Evolutionary conservation across 768 basidiomycete species (phyloP), one percentile per base, ranked within the genome.

Genomic region (Amanita pseudoporphyria): DNA sequence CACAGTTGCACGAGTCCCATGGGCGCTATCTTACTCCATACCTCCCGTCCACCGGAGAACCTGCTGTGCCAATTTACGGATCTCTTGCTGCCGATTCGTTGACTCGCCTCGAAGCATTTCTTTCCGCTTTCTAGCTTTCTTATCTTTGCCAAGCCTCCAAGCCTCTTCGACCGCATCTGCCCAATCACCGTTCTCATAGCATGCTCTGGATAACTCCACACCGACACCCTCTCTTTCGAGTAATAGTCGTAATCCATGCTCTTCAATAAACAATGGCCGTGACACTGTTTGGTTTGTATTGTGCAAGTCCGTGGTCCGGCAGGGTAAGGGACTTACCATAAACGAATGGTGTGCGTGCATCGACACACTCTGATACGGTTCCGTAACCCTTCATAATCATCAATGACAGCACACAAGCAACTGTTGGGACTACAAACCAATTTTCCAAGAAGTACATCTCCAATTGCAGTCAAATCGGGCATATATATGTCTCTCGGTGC

Each of bases 401-500:
- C 19, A 52, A 43, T 28, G 38, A 42, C 19, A 16, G 3, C 6
- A 40, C 21, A 46, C 43, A 35, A 30, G 39, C 36, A 30, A 39
- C 18, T 22, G 7, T 28, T 4, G 7, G 37, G 37, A 22, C 38
- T 10, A 68, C 78, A 52, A 52, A 85, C 83, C 58, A 90, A 65
- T 63, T 89, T 90, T 33, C 87, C 87, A 32, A 90, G 70, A 12
- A 89, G 67, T 16, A 85, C 84, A 57, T 90, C 85, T 4, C 74
- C 80, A 6, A 79, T 71, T 1, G 83, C 84, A 22, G 79, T 86
- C 54, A 90, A 61, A 62, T 90, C 84, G 14, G 87, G 87, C 81
- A 90, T 87, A 62, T 88, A 87, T 32, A 88, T 78, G 57, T 86
- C 79, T 61, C 70, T 72, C 30, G 85, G 86, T 2, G 85, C 86